Percentiles rank a stretch among this genome's conserved stretches.
phyloP scores from a whole-genome alignment of 2,329 filamentous ascomycete species.

The Botrytis cinerea region DNA sequence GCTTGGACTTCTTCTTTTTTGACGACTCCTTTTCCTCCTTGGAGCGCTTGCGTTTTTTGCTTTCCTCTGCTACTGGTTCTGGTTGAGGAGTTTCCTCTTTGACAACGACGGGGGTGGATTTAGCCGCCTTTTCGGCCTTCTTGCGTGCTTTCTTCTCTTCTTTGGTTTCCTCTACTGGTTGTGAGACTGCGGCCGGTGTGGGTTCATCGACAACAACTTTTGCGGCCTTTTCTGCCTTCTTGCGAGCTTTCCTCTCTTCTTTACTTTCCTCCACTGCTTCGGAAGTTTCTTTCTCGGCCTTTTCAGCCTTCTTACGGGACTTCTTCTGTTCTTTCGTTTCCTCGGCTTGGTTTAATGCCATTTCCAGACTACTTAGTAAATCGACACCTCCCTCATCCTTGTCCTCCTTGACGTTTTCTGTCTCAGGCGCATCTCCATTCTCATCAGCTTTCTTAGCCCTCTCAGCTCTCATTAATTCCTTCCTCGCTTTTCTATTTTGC shows the following conservation, averaged over 20 bases:
- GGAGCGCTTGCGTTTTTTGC: constrained; percentile 26
- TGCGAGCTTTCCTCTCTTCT: constrained; percentile 17
- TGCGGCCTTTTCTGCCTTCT: constrained; percentile 25
- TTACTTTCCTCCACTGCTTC: not conserved
- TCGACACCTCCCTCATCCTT: not conserved
- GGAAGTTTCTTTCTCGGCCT: not conserved
- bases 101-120: constrained; percentile 2
- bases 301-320: constrained; percentile 7
- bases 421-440: not conserved
- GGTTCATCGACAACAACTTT: constrained; percentile 21
- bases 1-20: constrained; percentile 25
- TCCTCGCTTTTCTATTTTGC: constrained; percentile 19
- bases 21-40: constrained; percentile 26
- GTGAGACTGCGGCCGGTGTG: not conserved
- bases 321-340: constrained; percentile 15
- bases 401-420: not conserved
- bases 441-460: not conserved
- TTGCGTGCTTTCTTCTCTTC: constrained; percentile 17
- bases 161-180: not conserved
- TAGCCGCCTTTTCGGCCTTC: constrained; percentile 25
- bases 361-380: constrained; percentile 7
- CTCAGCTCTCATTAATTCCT: constrained; percentile 25
- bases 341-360: not conserved
- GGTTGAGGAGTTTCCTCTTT: constrained; percentile 20
- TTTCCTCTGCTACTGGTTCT: not conserved